Evolutionary conservation across 352 stramenopile species (phyloP), one percentile per base, ranked within the genome.

Genomic region (Globisporangium mamillatum): DNA sequence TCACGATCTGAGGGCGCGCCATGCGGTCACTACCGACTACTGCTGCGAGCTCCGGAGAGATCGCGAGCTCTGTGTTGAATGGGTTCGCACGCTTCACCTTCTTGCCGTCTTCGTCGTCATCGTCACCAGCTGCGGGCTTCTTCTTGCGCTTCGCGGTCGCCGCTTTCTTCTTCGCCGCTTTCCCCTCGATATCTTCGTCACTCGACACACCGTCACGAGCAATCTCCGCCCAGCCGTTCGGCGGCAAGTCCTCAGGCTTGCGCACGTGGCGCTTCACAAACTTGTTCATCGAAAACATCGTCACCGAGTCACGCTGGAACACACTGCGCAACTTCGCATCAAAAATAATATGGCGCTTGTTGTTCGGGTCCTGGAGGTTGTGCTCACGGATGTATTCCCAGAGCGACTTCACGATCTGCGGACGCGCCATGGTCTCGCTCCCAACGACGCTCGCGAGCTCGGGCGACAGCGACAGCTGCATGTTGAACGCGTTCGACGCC

Each of bases 381-480:
- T 99, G 83, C 63, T 97, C 91, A 57, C 88, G 89, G 62, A 99
- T 98, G 75, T 99, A 99, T 59, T 96, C 90, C 97, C 97, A 99
- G 2, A 99, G 64, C n/a, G 79, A 76, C 72, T 98, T 99, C 38
- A 98, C 93, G 44, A 99, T 89, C 66, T 98, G 91, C 8, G 94
- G 93, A 2, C 96, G 81, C 2, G 93, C 89, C 87, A 96, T 96
- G 46, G 81, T 77, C 3, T 95, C 86, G 0, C 82, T 81, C 36
- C 92, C 85, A 0, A 97, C 82, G n/a, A 99, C 84, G 22, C 71
- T 67, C 22, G 83, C 86, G 3, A 97, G 81, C 63, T 93, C 88
- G 0, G 89, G 89, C 5, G 84, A 94, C 52, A 97, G 68, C 44
- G 79, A 78, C 50, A 95, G 74, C 71, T 90, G 70, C 59, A 85